Evolutionary conservation across 805 yeast genomes (phyloP).

Genomic region (Ogataea ramenticola): DNA sequence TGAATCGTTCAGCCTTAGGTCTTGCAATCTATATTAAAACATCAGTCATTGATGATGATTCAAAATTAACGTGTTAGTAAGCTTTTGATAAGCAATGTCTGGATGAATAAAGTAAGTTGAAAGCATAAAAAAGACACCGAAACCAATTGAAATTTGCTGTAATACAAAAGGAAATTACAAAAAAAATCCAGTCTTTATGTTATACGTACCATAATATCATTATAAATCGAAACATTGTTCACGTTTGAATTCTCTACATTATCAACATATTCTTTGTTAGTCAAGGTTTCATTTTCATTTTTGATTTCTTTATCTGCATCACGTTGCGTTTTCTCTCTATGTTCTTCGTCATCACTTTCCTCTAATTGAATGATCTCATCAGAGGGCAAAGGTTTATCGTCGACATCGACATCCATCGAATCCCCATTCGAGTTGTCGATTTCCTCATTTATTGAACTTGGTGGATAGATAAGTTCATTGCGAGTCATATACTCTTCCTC

Average conservation of each 20-base stretch:
- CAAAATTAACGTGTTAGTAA: background rate
- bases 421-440: too few species aligned
- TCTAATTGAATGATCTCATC: background rate
- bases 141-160: too few species aligned
- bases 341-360: background rate
- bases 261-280: background rate
- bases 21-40: conserved; percentile 5
- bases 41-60: background rate
- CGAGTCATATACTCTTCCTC: too few species aligned
- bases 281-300: background rate
- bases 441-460: too few species aligned
- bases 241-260: background rate
- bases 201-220: background rate
- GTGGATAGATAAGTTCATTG: too few species aligned
- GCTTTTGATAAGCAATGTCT: too few species aligned
- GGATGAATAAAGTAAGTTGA: too few species aligned
- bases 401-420: too few species aligned
- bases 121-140: background rate
- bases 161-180: too few species aligned
- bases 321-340: too few species aligned
- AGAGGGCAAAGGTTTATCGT: too few species aligned
- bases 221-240: background rate
- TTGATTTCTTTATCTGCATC: background rate
- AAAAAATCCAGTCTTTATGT: background rate
- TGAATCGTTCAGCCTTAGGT: conserved; percentile 8